A percentile compares a stretch with the other conserved stretches of the same genome.
phyloP scores from a whole-genome alignment of 768 basidiomycete species.

The Hygrocybe coccinea region DNA sequence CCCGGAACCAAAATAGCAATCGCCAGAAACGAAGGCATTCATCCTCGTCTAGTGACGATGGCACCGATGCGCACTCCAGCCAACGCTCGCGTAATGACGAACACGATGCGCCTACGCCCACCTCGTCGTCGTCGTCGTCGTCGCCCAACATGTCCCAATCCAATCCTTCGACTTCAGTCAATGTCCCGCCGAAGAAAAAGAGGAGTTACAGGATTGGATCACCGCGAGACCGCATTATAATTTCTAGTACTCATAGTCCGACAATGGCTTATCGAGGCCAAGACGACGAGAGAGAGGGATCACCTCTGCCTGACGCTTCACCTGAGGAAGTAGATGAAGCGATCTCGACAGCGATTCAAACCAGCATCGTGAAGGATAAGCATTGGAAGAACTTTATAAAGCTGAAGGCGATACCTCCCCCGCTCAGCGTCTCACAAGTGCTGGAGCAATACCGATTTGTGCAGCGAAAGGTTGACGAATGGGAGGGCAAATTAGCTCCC shows the following conservation, averaged over 20 bases:
- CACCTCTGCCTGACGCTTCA: background rate
- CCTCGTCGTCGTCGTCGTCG: background rate
- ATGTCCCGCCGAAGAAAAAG: conserved; percentile 4
- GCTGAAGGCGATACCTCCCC: conserved; percentile 32
- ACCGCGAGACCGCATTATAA: background rate
- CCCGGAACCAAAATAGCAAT: background rate
- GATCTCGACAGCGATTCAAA: conserved; percentile 42
- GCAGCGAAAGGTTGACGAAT: conserved; percentile 44
- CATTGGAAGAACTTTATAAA: conserved; percentile 45
- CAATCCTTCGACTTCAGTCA: background rate
- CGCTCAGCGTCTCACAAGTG: conserved; percentile 39
- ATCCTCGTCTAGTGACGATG: background rate
- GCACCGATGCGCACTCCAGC: background rate
- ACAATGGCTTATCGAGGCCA: background rate
- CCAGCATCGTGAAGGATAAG: conserved; percentile 40
- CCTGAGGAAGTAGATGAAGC: conserved; percentile 38
- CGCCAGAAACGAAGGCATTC: background rate
- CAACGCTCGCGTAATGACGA: background rate
- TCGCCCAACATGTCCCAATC: background rate
- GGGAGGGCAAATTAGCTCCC: conserved; percentile 41
- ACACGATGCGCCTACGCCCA: background rate
- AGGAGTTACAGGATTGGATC: conserved; percentile 3
- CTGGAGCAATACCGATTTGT: conserved; percentile 51
- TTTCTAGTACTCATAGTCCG: background rate
- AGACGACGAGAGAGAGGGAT: background rate